Percentiles rank a stretch among this genome's conserved stretches.
These are phyloP conservation scores for Saccharomyces hybrid DNA, from an alignment of 1,139 yeast species.

Conservation along the genomic window DNA sequence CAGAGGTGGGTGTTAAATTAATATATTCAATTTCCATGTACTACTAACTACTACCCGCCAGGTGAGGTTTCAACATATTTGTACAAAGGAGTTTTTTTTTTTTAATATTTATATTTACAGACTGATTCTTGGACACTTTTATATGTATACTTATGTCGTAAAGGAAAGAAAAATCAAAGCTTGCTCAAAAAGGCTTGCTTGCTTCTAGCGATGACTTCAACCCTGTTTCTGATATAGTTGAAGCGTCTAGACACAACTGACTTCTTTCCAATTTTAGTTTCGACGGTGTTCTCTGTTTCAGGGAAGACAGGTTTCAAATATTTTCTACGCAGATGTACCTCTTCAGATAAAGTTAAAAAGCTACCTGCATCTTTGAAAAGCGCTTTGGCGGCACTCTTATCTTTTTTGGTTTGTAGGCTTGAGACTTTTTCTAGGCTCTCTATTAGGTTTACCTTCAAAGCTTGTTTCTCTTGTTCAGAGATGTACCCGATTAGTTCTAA, in stretches of 20 bases:
- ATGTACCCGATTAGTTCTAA: conserved; percentile 33
- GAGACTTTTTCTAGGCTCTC: conserved; percentile 20
- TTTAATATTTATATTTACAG: not conserved
- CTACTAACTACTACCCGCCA: not conserved
- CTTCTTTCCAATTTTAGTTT: conserved; percentile 33
- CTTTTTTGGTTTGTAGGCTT: conserved; percentile 25
- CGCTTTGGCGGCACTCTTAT: conserved; percentile 30
- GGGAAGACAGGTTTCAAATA: conserved; percentile 38
- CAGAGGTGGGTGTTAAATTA: no score
- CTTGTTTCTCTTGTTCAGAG: conserved; percentile 32
- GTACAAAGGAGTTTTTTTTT: no score
- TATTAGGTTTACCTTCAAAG: conserved; percentile 29
- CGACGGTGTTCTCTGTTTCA: conserved; percentile 25
- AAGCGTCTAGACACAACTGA: conserved; percentile 39
- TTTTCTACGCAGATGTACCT: conserved; percentile 35
- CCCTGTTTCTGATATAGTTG: conserved; percentile 40
- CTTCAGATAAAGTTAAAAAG: conserved; percentile 35
- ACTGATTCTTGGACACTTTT: not conserved
- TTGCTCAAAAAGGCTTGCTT: conserved; percentile 32
- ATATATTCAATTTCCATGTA: no score
- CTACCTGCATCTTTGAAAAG: conserved; percentile 33
- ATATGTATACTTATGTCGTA: not conserved
- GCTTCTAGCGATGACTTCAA: conserved; percentile 37
- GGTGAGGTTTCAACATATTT: no score
- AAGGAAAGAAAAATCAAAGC: conserved; percentile 3